Conservation (phyloP, 805 yeast genomes). For the Hanseniaspora singularis region DNA sequence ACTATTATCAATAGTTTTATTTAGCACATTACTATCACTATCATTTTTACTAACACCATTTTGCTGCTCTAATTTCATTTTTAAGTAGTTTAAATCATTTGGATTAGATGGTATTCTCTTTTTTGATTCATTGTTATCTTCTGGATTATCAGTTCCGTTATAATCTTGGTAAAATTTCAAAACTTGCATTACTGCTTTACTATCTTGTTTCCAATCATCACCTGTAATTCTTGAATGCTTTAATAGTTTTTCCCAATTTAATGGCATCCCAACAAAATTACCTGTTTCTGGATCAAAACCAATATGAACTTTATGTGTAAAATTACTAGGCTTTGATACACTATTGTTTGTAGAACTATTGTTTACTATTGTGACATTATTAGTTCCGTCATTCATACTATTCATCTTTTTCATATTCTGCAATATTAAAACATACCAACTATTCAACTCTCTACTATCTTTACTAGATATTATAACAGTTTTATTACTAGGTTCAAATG, state of each 20-base stretch:
- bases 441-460: conserved; percentile 2
- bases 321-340: conserved; percentile 87
- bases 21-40: conserved; percentile 4
- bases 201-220: conserved; percentile 85
- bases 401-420: conserved; percentile 1
- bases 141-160: conserved; percentile 20
- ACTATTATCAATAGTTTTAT: conserved; percentile 9
- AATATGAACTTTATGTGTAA: conserved; percentile 85
- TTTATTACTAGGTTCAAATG: conserved; percentile 7
- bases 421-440: conserved; percentile 3
- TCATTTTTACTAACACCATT: conserved; percentile 11
- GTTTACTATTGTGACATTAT: conserved; percentile 3
- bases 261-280: conserved; percentile 84
- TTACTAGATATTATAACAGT: conserved; percentile 10
- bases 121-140: conserved; percentile 1
- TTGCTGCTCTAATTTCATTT: not conserved
- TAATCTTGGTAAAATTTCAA: conserved; percentile 60
- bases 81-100: not conserved
- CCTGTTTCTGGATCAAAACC: conserved; percentile 79
- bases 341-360: conserved; percentile 20
- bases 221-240: conserved; percentile 80
- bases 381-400: not conserved
- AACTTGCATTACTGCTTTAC: conserved; percentile 88
- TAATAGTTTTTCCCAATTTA: conserved; percentile 79
- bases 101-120: no score